phyloP scores from a whole-genome alignment of 2,329 filamentous ascomycete species.

The Kalaharituber pfeilii region DNA sequence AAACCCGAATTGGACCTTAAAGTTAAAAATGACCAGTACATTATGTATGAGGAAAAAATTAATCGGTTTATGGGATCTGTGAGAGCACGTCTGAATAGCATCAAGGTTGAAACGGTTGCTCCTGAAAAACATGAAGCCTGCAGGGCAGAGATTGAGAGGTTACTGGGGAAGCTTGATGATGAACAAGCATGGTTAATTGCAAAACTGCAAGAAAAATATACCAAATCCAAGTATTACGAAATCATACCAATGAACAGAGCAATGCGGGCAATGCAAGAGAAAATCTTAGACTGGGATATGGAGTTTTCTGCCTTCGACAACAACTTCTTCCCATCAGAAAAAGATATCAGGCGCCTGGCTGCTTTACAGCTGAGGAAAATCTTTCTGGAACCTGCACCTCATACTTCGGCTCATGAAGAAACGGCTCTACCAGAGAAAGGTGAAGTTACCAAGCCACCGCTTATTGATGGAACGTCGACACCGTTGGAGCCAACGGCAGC shows the following conservation, averaged over 20 bases:
- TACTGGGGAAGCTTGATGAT: conserved; percentile 64
- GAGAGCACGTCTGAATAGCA: conserved; percentile 63
- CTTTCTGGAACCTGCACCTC: conserved; percentile 57
- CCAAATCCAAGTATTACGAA: conserved; percentile 89
- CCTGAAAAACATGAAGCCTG: conserved; percentile 74
- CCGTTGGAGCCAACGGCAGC: conserved; percentile 28
- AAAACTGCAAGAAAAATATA: conserved; percentile 77
- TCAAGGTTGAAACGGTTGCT: conserved; percentile 78
- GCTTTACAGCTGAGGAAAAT: conserved; percentile 87
- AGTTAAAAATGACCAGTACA: conserved; percentile 83
- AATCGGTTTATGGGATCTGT: conserved; percentile 78
- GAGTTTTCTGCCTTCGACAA: conserved; percentile 80
- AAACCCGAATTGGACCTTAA: conserved; percentile 88
- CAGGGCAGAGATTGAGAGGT: conserved; percentile 58
- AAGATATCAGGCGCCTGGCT: conserved; percentile 82
- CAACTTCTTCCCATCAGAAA: conserved; percentile 84
- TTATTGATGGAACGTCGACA: conserved; percentile 23
- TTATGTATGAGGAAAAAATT: conserved; percentile 63
- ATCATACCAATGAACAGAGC: conserved; percentile 84
- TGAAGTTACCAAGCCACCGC: conserved; percentile 24
- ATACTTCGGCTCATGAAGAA: conserved; percentile 52
- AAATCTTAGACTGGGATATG: conserved; percentile 82
- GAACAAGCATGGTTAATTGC: conserved; percentile 58
- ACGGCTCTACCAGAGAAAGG: conserved; percentile 33
- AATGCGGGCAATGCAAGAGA: conserved; percentile 78